Evolutionary conservation across 1,139 yeast species (phyloP).

Genomic region (Wickerhamomyces sp.): DNA sequence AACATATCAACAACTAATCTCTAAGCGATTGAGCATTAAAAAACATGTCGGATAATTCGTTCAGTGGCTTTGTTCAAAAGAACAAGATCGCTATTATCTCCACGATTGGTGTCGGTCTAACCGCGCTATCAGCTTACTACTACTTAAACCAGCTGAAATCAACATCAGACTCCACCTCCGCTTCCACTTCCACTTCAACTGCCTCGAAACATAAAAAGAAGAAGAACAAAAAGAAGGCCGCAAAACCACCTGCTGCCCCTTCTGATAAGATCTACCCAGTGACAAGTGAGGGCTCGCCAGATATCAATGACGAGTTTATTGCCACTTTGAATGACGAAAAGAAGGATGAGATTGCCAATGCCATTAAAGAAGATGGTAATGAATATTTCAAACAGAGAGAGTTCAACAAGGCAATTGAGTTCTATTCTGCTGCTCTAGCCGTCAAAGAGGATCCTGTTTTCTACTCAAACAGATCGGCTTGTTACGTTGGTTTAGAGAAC

Average conservation of each 20-base stretch:
- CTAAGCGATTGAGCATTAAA: not conserved
- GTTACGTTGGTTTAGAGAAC: slow-evolving; percentile 78
- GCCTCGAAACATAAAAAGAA: slow-evolving; percentile 24
- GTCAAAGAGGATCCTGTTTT: slow-evolving; percentile 80
- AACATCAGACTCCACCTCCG: not conserved
- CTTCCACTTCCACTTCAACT: slow-evolving; percentile 7
- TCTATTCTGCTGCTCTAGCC: slow-evolving; percentile 72
- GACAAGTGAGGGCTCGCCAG: slow-evolving; percentile 52
- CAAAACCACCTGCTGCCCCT: slow-evolving; percentile 26
- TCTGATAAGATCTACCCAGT: slow-evolving; percentile 37
- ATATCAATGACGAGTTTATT: slow-evolving; percentile 44
- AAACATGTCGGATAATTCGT: slow-evolving; percentile 10
- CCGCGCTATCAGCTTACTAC: slow-evolving; percentile 58
- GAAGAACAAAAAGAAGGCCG: slow-evolving; percentile 38
- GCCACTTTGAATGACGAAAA: slow-evolving; percentile 45
- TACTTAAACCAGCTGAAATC: slow-evolving; percentile 35
- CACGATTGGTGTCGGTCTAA: slow-evolving; percentile 58
- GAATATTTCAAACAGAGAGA: slow-evolving; percentile 67
- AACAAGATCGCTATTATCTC: slow-evolving; percentile 59
- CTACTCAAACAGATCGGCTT: slow-evolving; percentile 93
- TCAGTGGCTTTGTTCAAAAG: slow-evolving; percentile 34
- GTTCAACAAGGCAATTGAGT: slow-evolving; percentile 67
- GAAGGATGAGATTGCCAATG: slow-evolving; percentile 65
- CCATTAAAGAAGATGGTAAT: slow-evolving; percentile 89
- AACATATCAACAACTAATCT: not conserved